Conservation (phyloP, 164 flowering plant species). For the Cinnamomum chago region DNA sequence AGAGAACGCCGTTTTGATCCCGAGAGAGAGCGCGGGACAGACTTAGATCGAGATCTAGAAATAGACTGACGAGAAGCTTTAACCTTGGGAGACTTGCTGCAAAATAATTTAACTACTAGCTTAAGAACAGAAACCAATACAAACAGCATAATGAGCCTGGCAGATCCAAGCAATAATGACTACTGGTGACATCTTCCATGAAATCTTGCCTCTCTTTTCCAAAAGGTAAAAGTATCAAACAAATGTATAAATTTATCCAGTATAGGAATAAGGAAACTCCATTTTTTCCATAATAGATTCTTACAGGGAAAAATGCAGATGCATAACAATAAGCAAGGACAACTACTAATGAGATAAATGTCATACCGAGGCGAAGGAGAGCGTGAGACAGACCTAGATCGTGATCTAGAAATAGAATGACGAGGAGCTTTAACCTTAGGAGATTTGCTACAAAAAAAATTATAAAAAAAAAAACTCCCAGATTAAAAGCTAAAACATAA, state of each 20-base stretch:
- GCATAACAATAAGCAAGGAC: background rate
- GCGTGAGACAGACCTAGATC: conserved; percentile 43
- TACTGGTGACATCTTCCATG: too few relatives aligned
- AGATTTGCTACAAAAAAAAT: conserved; percentile 40
- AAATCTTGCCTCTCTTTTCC: too few relatives aligned
- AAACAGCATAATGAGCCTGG: background rate
- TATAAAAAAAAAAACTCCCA: too few relatives aligned
- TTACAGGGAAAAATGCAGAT: background rate
- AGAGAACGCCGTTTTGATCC: conserved; percentile 27
- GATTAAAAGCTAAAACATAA: background rate
- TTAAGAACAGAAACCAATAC: background rate
- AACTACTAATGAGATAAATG: background rate
- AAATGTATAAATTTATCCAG: too few relatives aligned
- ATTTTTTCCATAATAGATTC: too few relatives aligned
- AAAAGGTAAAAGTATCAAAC: too few relatives aligned
- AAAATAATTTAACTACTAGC: conserved; percentile 4
- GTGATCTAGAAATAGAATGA: conserved; percentile 33
- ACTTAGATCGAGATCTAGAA: conserved; percentile 42
- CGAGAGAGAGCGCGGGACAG: conserved; percentile 40
- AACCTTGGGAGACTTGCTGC: conserved; percentile 48
- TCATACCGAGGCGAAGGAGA: conserved; percentile 43
- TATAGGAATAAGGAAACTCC: too few relatives aligned
- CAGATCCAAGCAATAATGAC: too few relatives aligned
- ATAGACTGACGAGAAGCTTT: conserved; percentile 28
- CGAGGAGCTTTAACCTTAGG: conserved; percentile 34